phyloP scores from a whole-genome alignment of 805 yeast genomes.

The Schwanniomyces vanrijiae region DNA sequence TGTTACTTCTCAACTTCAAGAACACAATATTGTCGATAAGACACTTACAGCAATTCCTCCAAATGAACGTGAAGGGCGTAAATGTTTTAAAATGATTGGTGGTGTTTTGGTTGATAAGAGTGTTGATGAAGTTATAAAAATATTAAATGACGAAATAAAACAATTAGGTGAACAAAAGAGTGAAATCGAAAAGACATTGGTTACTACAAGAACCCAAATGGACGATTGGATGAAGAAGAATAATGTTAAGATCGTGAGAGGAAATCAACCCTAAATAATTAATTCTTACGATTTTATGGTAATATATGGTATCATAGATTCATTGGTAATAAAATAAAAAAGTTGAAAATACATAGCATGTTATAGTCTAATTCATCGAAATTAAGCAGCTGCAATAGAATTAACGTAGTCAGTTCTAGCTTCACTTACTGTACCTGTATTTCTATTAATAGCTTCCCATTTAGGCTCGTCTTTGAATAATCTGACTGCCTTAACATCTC shows the following conservation, averaged over 20 bases:
- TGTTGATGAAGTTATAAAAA: constrained; percentile 65
- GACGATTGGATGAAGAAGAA: constrained; percentile 42
- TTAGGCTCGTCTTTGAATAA: constrained; percentile 93
- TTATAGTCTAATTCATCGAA: neutral
- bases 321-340: neutral
- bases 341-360: neutral
- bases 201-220: constrained; percentile 28
- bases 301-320: neutral
- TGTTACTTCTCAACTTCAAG: constrained; percentile 37
- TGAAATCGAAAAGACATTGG: constrained; percentile 25
- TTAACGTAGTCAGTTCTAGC: constrained; percentile 37
- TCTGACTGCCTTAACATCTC: constrained; percentile 74
- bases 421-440: constrained; percentile 33
- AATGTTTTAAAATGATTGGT: constrained; percentile 91
- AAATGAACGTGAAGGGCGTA: constrained; percentile 49
- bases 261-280: neutral
- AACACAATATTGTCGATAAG: constrained; percentile 41
- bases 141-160: constrained; percentile 23
- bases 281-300: neutral
- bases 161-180: constrained; percentile 21
- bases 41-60: constrained; percentile 37
- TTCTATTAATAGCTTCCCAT: constrained; percentile 86
- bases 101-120: constrained; percentile 85
- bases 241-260: constrained; percentile 41
- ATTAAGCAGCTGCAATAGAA: constrained; percentile 21